These are phyloP conservation scores for Thalassiosira profunda DNA, from an alignment of 108 stramenopile genomes.

Conservation along the genomic window DNA sequence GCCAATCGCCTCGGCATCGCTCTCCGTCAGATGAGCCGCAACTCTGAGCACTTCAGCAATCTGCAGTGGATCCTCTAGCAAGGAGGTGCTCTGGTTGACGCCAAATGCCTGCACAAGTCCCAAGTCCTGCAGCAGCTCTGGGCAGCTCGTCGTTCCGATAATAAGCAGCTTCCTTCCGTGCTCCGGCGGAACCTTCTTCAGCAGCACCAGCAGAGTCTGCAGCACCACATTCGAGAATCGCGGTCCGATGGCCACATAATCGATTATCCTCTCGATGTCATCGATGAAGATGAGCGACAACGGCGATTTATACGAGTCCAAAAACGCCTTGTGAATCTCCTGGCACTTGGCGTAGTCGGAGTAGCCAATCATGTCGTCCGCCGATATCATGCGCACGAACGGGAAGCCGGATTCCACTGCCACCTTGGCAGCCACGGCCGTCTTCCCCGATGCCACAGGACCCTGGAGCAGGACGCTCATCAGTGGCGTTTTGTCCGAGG, in stretches of 20 bases:
- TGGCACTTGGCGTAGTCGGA: conserved; percentile 88
- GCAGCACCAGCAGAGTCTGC: conserved; percentile 96
- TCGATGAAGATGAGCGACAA: conserved; percentile 97
- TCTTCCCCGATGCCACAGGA: conserved; percentile 91
- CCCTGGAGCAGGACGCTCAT: conserved; percentile 95
- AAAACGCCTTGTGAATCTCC: conserved; percentile 94
- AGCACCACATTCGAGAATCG: conserved; percentile 97
- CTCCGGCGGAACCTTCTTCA: conserved; percentile 96
- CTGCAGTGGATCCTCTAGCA: conserved; percentile 85
- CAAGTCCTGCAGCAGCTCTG: conserved; percentile 92
- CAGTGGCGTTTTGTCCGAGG: conserved; percentile 91
- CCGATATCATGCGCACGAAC: conserved; percentile 96
- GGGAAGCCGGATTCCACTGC: conserved; percentile 95
- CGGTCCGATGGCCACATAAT: conserved; percentile 97
- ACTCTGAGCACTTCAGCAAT: conserved; percentile 89
- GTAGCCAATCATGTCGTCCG: conserved; percentile 98
- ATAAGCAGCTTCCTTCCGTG: conserved; percentile 91
- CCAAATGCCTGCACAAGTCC: conserved; percentile 94
- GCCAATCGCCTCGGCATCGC: conserved; percentile 88
- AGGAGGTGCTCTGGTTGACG: conserved; percentile 82
- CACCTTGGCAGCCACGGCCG: conserved; percentile 95
- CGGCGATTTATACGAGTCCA: conserved; percentile 98
- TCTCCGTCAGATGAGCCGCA: conserved; percentile 77
- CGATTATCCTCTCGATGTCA: conserved; percentile 99
- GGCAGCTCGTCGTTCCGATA: conserved; percentile 93